A percentile compares a stretch with the other conserved stretches of the same genome.
phyloP scores from a whole-genome alignment of 78 protist species.

The Monocercomonoides exilis region DNA sequence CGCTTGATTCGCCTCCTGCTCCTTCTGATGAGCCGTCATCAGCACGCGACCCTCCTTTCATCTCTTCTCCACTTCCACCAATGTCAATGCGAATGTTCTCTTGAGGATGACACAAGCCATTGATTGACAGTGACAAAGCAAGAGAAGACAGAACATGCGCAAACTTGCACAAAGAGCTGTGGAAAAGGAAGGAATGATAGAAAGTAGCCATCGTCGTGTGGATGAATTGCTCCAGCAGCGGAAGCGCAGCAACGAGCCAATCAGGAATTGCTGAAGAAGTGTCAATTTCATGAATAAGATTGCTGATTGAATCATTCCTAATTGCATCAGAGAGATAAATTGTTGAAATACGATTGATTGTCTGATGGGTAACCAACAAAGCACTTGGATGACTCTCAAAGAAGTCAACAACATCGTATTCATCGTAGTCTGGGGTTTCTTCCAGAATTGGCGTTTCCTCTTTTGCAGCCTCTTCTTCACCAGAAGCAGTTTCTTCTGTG shows the following conservation, averaged over 20 bases:
- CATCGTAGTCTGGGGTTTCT: too few species aligned
- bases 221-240: too few species aligned
- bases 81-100: neutral
- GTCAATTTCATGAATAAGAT: too few species aligned
- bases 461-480: too few species aligned
- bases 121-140: conserved; percentile 17
- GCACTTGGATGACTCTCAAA: too few species aligned
- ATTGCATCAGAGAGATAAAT: too few species aligned
- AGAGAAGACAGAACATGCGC: neutral
- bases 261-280: neutral
- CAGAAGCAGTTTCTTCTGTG: too few species aligned
- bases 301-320: too few species aligned
- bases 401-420: too few species aligned
- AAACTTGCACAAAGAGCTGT: neutral
- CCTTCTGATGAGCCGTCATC: conserved; percentile 17
- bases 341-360: too few species aligned
- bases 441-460: too few species aligned
- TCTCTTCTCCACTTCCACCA: conserved; percentile 16
- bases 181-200: conserved; percentile 10
- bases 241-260: neutral
- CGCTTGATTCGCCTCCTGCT: conserved; percentile 25
- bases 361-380: too few species aligned
- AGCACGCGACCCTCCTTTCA: conserved; percentile 33
- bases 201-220: neutral
- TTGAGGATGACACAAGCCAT: conserved; percentile 34